Percentiles rank a stretch among this genome's conserved stretches.
These are phyloP conservation scores for Emmonsiellopsis sp. DNA, from an alignment of 2,329 filamentous ascomycete genomes.

Conservation along the genomic window DNA sequence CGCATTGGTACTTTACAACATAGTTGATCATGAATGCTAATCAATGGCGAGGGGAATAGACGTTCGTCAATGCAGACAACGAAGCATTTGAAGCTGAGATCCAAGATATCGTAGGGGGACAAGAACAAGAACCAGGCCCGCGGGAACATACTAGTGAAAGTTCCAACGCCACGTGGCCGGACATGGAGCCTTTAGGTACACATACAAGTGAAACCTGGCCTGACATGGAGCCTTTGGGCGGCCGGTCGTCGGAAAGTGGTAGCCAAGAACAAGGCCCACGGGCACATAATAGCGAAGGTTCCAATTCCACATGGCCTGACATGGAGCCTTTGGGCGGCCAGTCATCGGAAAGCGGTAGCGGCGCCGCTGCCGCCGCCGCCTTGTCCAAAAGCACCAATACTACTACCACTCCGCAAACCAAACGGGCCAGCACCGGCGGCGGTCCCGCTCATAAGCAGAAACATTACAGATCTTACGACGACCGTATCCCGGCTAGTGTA, in stretches of 20 bases:
- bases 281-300: not conserved
- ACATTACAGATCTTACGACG: not conserved
- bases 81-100: constrained; percentile 29
- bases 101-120: constrained; percentile 15
- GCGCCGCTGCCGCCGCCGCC: not conserved
- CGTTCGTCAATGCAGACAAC: constrained; percentile 44
- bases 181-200: not conserved
- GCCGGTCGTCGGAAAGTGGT: too few species aligned
- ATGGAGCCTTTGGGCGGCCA: not conserved
- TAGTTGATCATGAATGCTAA: not conserved
- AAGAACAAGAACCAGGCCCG: constrained; percentile 4
- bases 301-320: not conserved
- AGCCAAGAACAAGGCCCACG: constrained; percentile 2
- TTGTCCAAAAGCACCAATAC: not conserved
- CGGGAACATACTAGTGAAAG: not conserved
- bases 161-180: not conserved
- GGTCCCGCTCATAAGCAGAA: not conserved
- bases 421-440: not conserved
- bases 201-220: too few species aligned
- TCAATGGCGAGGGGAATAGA: constrained; percentile 16
- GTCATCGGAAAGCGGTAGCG: not conserved
- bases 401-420: not conserved
- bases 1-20: not conserved
- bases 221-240: too few species aligned
- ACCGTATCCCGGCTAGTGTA: constrained; percentile 4